Evolutionary conservation across 2,329 filamentous ascomycete genomes (phyloP), one percentile per base, ranked within the genome.

Genomic region (Fusarium buharicum): DNA sequence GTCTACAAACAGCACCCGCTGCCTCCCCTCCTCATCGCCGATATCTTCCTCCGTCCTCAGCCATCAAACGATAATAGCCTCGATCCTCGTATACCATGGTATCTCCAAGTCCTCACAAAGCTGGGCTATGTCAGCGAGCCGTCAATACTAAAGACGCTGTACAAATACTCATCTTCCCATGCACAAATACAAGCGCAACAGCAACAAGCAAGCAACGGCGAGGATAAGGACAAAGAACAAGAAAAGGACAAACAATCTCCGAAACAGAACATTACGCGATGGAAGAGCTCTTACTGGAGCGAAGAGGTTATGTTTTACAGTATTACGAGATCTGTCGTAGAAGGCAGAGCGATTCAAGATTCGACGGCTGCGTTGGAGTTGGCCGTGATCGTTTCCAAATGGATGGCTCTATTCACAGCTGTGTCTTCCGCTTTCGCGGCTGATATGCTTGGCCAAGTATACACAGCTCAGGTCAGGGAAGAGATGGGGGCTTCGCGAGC

Each of bases 251-350:
- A 67, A 13, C 59, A 71, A 17, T 44, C 59, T 1, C 55, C 50
- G 12, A 58, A 67, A 13, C 18, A 59, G 20, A 51, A 33, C 1
- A 53, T 65, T 5, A 68, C 72, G 27, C 74, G 81, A 58, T 89
- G 86, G 86, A 77, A 74, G 47, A 84, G 76, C 72, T 88, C 86
- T 1, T 87, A 85, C 62, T 78, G 78, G 57, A 75, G 90, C 0
- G 95, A 99, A 74, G 97, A 97, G 77, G 89, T 95, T 46, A 91
- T 98, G 76, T 90, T 97, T 71, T 96, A 97, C 75, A 88, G 93
- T 4, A 92, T 99, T 46, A 92, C 92, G 3, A 97, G 96, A 76
- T 90, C 89, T 0, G 93, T 98, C 46, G 90, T 82, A 2, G 78
- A 84, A 43, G 84, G 81, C 0, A 75, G 72, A 1, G 81, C 79